These are phyloP conservation scores for Mycena albidolilacea DNA, from an alignment of 768 basidiomycete genomes.

Conservation along the genomic window DNA sequence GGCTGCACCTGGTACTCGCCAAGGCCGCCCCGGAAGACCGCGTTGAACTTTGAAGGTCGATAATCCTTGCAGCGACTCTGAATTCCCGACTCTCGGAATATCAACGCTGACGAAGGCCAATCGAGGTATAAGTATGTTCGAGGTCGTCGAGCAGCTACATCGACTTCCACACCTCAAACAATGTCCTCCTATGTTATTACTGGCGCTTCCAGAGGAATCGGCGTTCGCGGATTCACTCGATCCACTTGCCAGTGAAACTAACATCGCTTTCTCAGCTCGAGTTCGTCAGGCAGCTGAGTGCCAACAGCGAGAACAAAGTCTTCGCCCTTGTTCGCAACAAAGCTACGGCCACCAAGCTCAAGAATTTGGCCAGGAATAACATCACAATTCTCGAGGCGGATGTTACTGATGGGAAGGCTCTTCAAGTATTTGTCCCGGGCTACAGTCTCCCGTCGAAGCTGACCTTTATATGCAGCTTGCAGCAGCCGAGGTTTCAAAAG, in stretches of 20 bases:
- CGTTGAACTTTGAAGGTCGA: too few species aligned
- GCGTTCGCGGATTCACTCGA: not conserved
- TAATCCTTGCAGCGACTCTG: too few species aligned
- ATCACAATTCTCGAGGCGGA: slow-evolving; percentile 1
- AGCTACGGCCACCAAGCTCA: not conserved
- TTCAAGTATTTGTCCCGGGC: not conserved
- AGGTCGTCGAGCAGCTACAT: too few species aligned
- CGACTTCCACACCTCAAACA: not conserved
- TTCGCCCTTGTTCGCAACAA: slow-evolving; percentile 9
- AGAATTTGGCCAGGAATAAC: not conserved
- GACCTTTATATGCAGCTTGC: not conserved
- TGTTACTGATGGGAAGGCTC: slow-evolving; percentile 1
- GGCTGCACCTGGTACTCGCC: too few species aligned
- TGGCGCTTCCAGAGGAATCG: slow-evolving; percentile 3
- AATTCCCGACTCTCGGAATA: too few species aligned
- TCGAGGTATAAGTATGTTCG: too few species aligned
- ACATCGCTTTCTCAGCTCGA: not conserved
- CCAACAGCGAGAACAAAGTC: not conserved
- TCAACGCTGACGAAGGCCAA: too few species aligned
- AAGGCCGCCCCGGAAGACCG: too few species aligned
- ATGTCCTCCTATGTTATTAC: slow-evolving; percentile 6
- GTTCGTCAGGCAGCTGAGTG: slow-evolving; percentile 5
- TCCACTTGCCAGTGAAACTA: not conserved
- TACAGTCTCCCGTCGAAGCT: too few species aligned
- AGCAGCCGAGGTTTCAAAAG: not conserved